These are phyloP conservation scores for Coemansia sp. DNA, from an alignment of 192 early-diverging fungal genomes.

Conservation along the genomic window DNA sequence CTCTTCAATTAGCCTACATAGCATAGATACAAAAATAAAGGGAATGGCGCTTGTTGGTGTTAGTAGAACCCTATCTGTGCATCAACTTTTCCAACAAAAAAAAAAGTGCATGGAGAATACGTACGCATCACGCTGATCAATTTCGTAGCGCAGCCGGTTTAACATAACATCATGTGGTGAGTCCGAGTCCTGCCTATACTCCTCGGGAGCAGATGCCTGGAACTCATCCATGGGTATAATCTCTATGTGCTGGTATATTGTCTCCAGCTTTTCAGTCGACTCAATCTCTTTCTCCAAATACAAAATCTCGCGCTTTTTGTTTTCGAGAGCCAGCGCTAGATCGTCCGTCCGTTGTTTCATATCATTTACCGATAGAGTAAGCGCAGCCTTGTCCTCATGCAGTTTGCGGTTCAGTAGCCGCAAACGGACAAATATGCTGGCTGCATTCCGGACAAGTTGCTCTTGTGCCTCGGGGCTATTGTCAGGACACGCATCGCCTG, in stretches of 20 bases:
- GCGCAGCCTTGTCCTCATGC: conserved; percentile 24
- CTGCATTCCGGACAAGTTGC: conserved; percentile 17
- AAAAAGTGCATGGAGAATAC: conserved; percentile 1
- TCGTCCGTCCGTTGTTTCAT: conserved; percentile 34
- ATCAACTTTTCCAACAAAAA: not conserved
- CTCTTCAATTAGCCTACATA: conserved; percentile 22
- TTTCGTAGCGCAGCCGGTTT: conserved; percentile 41
- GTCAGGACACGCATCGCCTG: not conserved
- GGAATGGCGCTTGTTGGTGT: not conserved
- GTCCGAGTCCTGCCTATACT: conserved; percentile 25
- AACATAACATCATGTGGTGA: conserved; percentile 51
- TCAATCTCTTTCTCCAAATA: conserved; percentile 45
- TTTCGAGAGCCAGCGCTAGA: conserved; percentile 39
- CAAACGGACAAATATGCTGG: conserved; percentile 35
- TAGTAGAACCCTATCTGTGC: not conserved
- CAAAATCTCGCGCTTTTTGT: conserved; percentile 25
- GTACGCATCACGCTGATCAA: conserved; percentile 37
- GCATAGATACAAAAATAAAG: not conserved
- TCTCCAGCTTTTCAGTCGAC: conserved; percentile 38
- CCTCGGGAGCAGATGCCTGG: conserved; percentile 24
- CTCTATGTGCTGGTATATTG: conserved; percentile 49
- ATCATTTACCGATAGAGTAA: conserved; percentile 20
- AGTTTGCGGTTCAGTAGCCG: conserved; percentile 39
- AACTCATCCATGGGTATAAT: conserved; percentile 30
- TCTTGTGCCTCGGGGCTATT: conserved; percentile 6